phyloP scores from a whole-genome alignment of 106 monocot species.

The Xerophyta viscosa region DNA sequence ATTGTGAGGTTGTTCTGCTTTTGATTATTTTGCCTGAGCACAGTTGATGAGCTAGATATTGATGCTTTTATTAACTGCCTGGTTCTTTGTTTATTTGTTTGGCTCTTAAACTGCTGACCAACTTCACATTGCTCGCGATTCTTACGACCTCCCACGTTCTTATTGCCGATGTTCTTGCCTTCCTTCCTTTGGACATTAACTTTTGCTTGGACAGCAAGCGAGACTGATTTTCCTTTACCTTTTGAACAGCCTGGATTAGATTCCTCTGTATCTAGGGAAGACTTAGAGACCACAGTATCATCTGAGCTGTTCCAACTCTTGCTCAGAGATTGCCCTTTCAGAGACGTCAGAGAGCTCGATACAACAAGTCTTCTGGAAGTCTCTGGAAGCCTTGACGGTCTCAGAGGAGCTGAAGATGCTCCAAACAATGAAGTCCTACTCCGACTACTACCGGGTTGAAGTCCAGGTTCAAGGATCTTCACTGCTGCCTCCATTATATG shows the following conservation, averaged over 20 bases:
- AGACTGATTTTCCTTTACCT: constrained; percentile 50
- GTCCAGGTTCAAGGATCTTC: constrained; percentile 37
- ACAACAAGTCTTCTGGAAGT: constrained; percentile 22
- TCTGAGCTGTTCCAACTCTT: constrained; percentile 42
- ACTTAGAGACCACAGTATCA: constrained; percentile 12
- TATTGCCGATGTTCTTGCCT: constrained; percentile 14
- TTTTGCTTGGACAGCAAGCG: constrained; percentile 73
- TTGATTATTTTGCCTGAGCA: constrained; percentile 73
- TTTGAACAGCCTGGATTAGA: constrained; percentile 11
- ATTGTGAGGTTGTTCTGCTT: constrained; percentile 50
- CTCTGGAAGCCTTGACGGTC: constrained; percentile 25
- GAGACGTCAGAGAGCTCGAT: constrained; percentile 12
- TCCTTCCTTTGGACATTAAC: constrained; percentile 67
- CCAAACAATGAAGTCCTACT: constrained; percentile 20
- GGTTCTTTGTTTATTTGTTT: constrained; percentile 30
- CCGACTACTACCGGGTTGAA: constrained; percentile 17
- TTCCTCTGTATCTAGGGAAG: constrained; percentile 21
- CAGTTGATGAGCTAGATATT: constrained; percentile 23
- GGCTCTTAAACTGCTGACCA: constrained; percentile 28
- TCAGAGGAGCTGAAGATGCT: constrained; percentile 24
- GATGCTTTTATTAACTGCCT: constrained; percentile 30
- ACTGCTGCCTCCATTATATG: constrained; percentile 44
- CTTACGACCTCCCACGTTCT: constrained; percentile 17
- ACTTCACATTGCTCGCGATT: constrained; percentile 17
- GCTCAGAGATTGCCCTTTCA: constrained; percentile 25